Base-by-base conservation (phyloP, 192 early-diverging fungal species). In the Pilaira anomala region DNA sequence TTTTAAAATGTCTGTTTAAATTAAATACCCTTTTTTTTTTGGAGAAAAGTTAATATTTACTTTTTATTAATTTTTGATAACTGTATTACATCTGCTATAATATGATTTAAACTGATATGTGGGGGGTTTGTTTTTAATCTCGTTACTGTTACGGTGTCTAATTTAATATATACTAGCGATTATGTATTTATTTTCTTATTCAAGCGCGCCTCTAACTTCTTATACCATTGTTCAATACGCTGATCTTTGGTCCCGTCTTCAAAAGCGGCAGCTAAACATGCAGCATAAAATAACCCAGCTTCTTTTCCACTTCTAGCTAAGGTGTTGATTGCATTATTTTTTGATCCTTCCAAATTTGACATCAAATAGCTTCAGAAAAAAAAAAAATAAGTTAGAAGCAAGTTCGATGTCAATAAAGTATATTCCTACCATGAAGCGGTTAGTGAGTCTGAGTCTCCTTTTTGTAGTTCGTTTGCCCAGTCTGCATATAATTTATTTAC, bases 381-480 rank as follows among this genome's bases (percentile, higher is more conserved):
- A 52, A 24, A 26, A 25, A 52, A 16, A 48, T n/a, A 48, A 48
- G 18, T 21, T 6, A 21, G 24, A 52, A 0, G 50, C 50, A 52
- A 0, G 50, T 22, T 26, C 8, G n/a, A 13, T 52, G 25, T 52
- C 13, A 1, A 4, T 52, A 52, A 25, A 25, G 25, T 13, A n/a
- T 40, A 7, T 55, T 45, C 19, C 19, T 64, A 73, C 71, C 71
- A 73, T 41, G 62, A 48, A 13, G 71, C 71, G 19, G 66, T 66
- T 21, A 68, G 51, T 30, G 63, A 49, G 13, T 73, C 67, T 13
- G 41, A 21, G 3, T 58, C 46, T 57, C 55, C 44, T 22, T 62
- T 73, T 52, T 73, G 66, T 13, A 73, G 24, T 33, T 60, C 25
- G 39, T 22, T 19, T 11, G 69, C 73, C 69, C 69, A 75, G 21